Evolutionary conservation across 495 filamentous ascomycete species (phyloP).

Genomic region (Neurospora sp.): DNA sequence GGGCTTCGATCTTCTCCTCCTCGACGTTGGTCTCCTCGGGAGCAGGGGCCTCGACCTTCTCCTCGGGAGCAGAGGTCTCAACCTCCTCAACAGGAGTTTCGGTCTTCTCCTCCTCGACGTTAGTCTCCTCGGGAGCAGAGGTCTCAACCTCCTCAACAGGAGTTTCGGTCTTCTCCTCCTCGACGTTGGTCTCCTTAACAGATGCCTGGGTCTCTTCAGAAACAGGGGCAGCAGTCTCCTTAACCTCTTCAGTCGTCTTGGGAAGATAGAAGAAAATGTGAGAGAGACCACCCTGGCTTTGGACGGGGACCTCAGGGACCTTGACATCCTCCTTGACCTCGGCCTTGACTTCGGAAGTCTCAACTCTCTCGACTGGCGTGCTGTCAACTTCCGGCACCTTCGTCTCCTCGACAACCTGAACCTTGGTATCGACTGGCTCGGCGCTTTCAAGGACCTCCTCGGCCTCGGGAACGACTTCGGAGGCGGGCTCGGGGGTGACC

Average conservation of each 20-base stretch:
- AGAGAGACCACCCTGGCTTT: neutral
- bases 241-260: neutral
- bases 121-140: neutral
- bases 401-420: neutral
- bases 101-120: neutral
- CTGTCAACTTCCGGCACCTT: neutral
- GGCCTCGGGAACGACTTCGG: neutral
- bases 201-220: slow-evolving; percentile 1
- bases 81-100: slow-evolving; percentile 1
- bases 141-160: neutral
- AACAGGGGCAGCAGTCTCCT: neutral
- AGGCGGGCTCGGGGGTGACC: neutral
- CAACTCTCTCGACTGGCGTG: neutral
- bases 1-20: neutral
- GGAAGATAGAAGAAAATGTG: neutral
- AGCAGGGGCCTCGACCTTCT: neutral
- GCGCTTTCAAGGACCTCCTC: neutral
- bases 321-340: slow-evolving; percentile 1
- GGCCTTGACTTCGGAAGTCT: neutral
- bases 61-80: neutral
- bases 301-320: neutral
- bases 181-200: slow-evolving; percentile 1
- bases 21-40: neutral
- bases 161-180: neutral
- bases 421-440: neutral